These are phyloP conservation scores for Fusarium lyarnte DNA, from an alignment of 2,329 filamentous ascomycete species.

Conservation along the genomic window DNA sequence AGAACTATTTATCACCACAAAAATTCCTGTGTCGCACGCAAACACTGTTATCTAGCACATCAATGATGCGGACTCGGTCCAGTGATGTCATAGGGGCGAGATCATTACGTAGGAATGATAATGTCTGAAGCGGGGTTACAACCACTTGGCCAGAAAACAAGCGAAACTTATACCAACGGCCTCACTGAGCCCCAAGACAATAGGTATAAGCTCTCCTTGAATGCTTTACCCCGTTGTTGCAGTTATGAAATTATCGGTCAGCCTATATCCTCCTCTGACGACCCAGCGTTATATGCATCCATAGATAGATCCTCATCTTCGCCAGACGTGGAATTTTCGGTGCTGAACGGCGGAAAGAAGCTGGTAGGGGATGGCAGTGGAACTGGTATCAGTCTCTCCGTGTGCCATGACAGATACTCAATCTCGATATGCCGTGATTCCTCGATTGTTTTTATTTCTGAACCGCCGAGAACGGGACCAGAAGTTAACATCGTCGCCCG, in stretches of 20 bases:
- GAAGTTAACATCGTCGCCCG: not conserved
- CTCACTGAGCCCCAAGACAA: too few relatives aligned
- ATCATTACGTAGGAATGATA: too few relatives aligned
- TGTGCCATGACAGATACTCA: conserved; percentile 48
- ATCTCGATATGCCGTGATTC: conserved; percentile 48
- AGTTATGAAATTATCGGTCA: not conserved
- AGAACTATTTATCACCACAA: too few relatives aligned
- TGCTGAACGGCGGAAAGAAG: not conserved
- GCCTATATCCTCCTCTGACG: not conserved
- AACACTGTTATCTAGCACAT: too few relatives aligned
- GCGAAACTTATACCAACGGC: too few relatives aligned
- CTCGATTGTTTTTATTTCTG: not conserved
- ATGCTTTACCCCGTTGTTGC: too few relatives aligned
- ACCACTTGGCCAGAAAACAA: too few relatives aligned
- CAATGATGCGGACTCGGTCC: too few relatives aligned
- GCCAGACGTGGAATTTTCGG: not conserved
- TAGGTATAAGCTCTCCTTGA: too few relatives aligned
- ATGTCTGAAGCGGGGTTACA: too few relatives aligned
- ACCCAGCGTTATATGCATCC: not conserved
- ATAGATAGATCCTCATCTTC: not conserved
- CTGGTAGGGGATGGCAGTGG: not conserved
- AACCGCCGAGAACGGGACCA: conserved; percentile 41
- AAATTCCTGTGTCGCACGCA: too few relatives aligned
- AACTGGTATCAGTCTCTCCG: not conserved
- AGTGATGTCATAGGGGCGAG: too few relatives aligned